phyloP scores from a whole-genome alignment of 1,139 yeast genomes.

The Taphrina wiesneri region DNA sequence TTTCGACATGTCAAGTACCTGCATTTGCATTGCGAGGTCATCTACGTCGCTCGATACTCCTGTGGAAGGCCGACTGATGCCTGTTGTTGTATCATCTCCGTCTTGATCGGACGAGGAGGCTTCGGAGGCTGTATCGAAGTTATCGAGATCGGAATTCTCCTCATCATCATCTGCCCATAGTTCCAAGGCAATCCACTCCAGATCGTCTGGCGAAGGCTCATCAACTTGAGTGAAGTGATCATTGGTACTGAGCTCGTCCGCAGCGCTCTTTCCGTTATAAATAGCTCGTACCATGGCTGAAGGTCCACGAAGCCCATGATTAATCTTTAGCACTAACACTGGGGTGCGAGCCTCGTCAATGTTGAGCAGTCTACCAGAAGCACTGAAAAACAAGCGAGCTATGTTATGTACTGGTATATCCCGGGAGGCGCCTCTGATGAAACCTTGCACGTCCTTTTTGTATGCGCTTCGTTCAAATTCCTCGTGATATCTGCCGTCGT shows the following conservation, averaged over 20 bases:
- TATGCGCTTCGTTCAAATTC: constrained; percentile 49
- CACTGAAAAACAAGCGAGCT: constrained; percentile 64
- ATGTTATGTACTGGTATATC: constrained; percentile 47
- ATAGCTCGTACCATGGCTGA: constrained; percentile 24
- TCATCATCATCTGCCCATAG: constrained; percentile 47
- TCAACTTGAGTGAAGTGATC: constrained; percentile 36
- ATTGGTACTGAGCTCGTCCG: constrained; percentile 40
- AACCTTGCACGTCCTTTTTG: constrained; percentile 37
- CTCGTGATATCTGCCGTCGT: constrained; percentile 76
- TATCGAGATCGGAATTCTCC: constrained; percentile 41
- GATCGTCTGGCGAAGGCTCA: constrained; percentile 35
- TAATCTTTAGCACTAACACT: constrained; percentile 63
- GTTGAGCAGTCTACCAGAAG: constrained; percentile 67
- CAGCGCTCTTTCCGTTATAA: constrained; percentile 32
- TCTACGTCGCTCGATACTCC: constrained; percentile 15
- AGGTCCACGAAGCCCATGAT: constrained; percentile 43
- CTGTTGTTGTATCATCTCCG: background rate
- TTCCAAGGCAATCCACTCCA: constrained; percentile 61
- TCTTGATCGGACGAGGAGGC: background rate
- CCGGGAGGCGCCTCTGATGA: constrained; percentile 45
- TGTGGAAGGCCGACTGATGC: background rate
- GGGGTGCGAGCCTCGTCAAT: constrained; percentile 68
- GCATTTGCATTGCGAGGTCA: constrained; percentile 32
- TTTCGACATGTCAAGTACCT: constrained; percentile 30
- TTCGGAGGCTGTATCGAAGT: constrained; percentile 36